Conservation (phyloP, 176 grass and related monocot species). For the Carex cristatella region DNA sequence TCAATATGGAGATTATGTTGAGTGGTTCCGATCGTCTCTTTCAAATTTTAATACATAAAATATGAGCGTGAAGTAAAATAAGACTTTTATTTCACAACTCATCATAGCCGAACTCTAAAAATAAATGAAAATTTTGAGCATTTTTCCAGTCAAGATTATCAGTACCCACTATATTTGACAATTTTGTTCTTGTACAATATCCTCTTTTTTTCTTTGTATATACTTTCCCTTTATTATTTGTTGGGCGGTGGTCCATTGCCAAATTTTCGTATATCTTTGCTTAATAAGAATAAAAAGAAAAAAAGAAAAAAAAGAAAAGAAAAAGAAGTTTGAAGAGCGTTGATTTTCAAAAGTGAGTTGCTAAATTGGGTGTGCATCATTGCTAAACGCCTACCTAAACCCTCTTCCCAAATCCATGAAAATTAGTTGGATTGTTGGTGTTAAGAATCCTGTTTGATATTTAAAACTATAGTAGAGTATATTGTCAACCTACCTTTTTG, state of each 20-base stretch:
- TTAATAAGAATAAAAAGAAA: background rate
- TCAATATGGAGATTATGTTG: no score
- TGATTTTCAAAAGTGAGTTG: background rate
- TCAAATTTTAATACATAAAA: no score
- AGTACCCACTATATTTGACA: background rate
- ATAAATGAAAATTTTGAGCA: background rate
- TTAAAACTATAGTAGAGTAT: background rate
- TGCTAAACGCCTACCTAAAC: background rate
- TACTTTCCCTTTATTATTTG: background rate
- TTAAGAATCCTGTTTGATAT: background rate
- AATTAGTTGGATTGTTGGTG: background rate
- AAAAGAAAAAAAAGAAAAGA: background rate
- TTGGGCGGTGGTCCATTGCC: background rate
- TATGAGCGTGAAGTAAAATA: no score
- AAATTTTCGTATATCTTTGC: background rate
- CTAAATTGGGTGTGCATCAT: background rate
- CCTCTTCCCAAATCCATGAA: background rate
- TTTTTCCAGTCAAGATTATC: background rate
- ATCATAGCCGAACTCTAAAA: background rate
- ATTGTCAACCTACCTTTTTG: background rate
- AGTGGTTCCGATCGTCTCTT: no score
- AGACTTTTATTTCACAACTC: no score
- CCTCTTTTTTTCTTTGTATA: background rate
- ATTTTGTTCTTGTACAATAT: no score
- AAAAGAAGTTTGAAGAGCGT: background rate